Percentiles rank a stretch among this genome's conserved stretches.
Conservation (phyloP, 768 basidiomycete species). For the Kockovaella imperatae region DNA sequence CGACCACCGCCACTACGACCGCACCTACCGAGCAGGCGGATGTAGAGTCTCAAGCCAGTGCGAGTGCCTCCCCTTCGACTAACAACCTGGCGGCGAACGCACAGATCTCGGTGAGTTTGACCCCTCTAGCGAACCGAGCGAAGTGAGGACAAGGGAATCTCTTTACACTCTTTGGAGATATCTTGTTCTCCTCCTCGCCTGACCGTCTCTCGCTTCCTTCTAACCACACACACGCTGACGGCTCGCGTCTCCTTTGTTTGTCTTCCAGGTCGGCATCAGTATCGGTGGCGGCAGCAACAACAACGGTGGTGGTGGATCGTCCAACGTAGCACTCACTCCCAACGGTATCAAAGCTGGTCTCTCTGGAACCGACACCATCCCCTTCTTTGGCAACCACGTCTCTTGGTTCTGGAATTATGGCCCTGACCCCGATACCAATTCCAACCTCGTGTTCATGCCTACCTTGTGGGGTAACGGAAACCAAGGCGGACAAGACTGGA, state of each 20-base stretch:
- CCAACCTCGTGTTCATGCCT: slow-evolving; percentile 24
- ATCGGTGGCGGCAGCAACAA: neutral
- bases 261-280: slow-evolving; percentile 10
- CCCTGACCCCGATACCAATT: slow-evolving; percentile 14
- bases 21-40: neutral
- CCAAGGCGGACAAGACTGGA: slow-evolving; percentile 31
- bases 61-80: neutral
- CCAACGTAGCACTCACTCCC: slow-evolving; percentile 22
- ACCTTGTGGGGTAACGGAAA: slow-evolving; percentile 42
- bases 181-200: too few species aligned
- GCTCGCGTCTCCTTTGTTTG: neutral
- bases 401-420: slow-evolving; percentile 43
- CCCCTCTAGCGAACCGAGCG: neutral
- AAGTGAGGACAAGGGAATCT: neutral
- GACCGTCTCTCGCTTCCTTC: neutral
- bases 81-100: neutral
- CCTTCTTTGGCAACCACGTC: slow-evolving; percentile 29
- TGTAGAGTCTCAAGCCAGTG: neutral
- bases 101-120: neutral
- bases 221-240: neutral
- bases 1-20: slow-evolving; percentile 2
- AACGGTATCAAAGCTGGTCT: slow-evolving; percentile 44
- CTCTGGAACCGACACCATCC: slow-evolving; percentile 32
- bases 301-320: neutral
- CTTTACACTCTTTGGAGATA: neutral